Conservation (phyloP, 176 grass and related monocot species). For the Carex scoparia region DNA sequence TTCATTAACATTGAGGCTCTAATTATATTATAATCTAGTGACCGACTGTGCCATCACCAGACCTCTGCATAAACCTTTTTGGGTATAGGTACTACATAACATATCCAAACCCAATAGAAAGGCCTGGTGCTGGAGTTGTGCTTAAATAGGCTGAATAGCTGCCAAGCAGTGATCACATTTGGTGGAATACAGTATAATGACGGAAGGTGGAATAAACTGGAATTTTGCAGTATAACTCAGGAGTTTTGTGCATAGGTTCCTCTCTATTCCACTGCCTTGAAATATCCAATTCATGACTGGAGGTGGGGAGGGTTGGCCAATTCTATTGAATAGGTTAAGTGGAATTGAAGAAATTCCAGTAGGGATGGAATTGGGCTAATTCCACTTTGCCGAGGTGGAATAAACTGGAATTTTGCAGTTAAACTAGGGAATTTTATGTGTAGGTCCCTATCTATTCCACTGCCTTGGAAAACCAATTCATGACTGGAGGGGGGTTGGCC, state of each 20-base stretch:
- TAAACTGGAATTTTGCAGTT: background rate
- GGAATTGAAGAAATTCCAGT: background rate
- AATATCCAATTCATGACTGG: background rate
- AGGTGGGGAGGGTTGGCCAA: background rate
- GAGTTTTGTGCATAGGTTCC: background rate
- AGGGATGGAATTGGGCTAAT: background rate
- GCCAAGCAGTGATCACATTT: background rate
- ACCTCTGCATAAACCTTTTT: background rate
- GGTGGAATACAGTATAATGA: background rate
- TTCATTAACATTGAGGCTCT: background rate
- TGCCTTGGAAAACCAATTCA: background rate
- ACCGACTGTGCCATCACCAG: background rate
- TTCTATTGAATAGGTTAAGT: background rate
- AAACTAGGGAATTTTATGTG: background rate
- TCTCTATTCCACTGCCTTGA: background rate
- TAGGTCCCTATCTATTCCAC: background rate
- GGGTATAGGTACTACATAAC: background rate
- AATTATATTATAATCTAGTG: background rate
- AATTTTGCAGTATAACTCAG: background rate
- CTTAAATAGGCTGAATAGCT: background rate
- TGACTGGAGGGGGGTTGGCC: background rate
- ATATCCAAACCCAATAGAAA: background rate
- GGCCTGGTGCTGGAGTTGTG: background rate
- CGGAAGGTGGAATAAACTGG: background rate
- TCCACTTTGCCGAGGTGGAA: background rate